Evolutionary conservation across 202 grass and related monocot genomes (phyloP).

Genomic region (Digitaria exilis): DNA sequence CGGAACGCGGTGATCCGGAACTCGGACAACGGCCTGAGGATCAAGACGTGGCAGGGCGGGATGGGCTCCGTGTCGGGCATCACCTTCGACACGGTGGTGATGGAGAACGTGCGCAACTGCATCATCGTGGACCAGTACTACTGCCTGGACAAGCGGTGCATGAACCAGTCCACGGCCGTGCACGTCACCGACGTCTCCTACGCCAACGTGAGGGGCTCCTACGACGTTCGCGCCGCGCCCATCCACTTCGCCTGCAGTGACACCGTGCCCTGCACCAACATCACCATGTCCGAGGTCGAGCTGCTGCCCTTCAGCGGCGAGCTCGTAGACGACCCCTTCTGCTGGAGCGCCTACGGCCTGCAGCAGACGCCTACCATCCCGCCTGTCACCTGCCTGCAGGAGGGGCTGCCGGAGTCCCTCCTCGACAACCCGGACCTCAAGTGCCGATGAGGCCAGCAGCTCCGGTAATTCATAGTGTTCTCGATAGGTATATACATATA

Average conservation of each 20-base stretch:
- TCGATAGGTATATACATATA: background rate
- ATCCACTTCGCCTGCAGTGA: slow-evolving; percentile 95
- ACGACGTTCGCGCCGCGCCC: slow-evolving; percentile 70
- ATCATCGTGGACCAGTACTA: slow-evolving; percentile 97
- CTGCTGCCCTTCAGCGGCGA: slow-evolving; percentile 69
- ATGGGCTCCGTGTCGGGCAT: slow-evolving; percentile 66
- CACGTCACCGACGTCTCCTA: slow-evolving; percentile 74
- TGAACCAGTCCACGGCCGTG: slow-evolving; percentile 78
- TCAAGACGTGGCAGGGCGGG: slow-evolving; percentile 98
- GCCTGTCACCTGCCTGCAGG: slow-evolving; percentile 68
- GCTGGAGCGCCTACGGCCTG: slow-evolving; percentile 84
- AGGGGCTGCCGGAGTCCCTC: slow-evolving; percentile 57
- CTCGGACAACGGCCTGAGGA: slow-evolving; percentile 85
- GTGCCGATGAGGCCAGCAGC: slow-evolving; percentile 27
- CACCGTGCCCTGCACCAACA: slow-evolving; percentile 88
- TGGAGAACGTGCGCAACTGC: slow-evolving; percentile 92
- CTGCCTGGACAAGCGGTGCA: slow-evolving; percentile 80
- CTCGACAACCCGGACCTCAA: slow-evolving; percentile 51
- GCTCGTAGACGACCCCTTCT: slow-evolving; percentile 81
- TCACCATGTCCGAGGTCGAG: slow-evolving; percentile 91
- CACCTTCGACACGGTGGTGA: slow-evolving; percentile 57
- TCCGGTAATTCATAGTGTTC: too few species aligned
- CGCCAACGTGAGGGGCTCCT: slow-evolving; percentile 68
- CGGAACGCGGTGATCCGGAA: slow-evolving; percentile 72
- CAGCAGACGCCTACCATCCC: slow-evolving; percentile 80